Conservation (phyloP, 805 yeast genomes). For the Pichia pseudocactophila region DNA sequence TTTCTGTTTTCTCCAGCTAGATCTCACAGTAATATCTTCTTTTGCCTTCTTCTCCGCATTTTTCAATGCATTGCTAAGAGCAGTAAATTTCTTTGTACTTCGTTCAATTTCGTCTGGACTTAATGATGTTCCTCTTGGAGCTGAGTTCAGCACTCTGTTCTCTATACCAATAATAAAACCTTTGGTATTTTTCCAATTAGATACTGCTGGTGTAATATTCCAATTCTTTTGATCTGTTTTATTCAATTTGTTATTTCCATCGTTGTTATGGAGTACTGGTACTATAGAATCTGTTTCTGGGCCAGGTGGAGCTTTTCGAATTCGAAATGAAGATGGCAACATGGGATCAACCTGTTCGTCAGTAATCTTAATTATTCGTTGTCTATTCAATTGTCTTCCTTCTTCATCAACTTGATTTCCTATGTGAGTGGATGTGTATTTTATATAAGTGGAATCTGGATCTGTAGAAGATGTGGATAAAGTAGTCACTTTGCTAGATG, state of each 20-base stretch:
- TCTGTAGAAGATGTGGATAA: constrained; percentile 6
- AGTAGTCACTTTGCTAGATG: constrained; percentile 23
- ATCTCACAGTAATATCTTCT: constrained; percentile 43
- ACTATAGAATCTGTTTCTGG: constrained; percentile 45
- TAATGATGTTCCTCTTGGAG: constrained; percentile 14
- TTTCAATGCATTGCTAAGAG: constrained; percentile 63
- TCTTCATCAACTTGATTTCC: no score
- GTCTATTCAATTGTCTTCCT: constrained; percentile 20
- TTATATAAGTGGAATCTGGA: constrained; percentile 32
- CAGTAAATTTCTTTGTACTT: constrained; percentile 37
- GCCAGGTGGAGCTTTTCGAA: constrained; percentile 62
- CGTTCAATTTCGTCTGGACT: constrained; percentile 34
- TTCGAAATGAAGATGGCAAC: constrained; percentile 69
- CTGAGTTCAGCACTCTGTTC: constrained; percentile 56
- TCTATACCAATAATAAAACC: constrained; percentile 81
- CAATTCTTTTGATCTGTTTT: constrained; percentile 71
- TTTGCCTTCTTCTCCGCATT: constrained; percentile 56
- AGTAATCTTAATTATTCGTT: constrained; percentile 52
- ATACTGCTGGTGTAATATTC: constrained; percentile 85
- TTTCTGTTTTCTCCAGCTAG: constrained; percentile 36
- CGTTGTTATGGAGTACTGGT: constrained; percentile 61
- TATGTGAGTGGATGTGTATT: constrained; percentile 34
- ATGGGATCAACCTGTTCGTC: constrained; percentile 73
- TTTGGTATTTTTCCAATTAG: constrained; percentile 92
- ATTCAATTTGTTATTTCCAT: constrained; percentile 42